A percentile compares a stretch with the other conserved stretches of the same genome.
Conservation (phyloP, 495 filamentous ascomycete genomes). For the Thermothielavioides terrestris region DNA sequence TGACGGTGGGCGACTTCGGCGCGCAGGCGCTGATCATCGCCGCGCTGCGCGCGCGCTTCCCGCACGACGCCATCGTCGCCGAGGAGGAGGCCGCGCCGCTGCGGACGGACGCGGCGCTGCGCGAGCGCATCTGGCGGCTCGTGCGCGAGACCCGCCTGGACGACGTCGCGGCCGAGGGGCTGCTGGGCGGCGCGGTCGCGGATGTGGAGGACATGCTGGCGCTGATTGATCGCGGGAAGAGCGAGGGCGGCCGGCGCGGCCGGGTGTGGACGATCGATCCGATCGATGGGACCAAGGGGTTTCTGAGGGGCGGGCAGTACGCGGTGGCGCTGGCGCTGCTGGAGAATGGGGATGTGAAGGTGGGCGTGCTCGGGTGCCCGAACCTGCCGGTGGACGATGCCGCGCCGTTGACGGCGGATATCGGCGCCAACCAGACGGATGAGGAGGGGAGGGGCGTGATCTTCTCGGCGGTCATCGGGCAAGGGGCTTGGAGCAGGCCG, state of each 20-base stretch:
- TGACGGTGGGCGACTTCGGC: constrained; percentile 96
- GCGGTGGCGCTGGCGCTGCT: constrained; percentile 89
- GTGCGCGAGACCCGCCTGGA: constrained; percentile 65
- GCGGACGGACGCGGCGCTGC: constrained; percentile 55
- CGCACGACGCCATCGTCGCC: constrained; percentile 80
- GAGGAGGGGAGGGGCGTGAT: constrained; percentile 67
- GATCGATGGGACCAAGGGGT: constrained; percentile 96
- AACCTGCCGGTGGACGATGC: constrained; percentile 82
- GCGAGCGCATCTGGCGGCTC: constrained; percentile 71
- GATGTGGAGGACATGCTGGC: constrained; percentile 70
- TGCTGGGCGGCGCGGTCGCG: constrained; percentile 63
- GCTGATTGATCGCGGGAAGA: constrained; percentile 75
- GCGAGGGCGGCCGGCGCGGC: constrained; percentile 66
- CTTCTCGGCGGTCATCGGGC: constrained; percentile 67
- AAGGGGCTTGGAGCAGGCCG: constrained; percentile 70
- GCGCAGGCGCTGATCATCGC: constrained; percentile 93
- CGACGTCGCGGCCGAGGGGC: constrained; percentile 50
- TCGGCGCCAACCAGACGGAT: constrained; percentile 59
- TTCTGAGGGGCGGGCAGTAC: constrained; percentile 95
- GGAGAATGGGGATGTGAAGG: constrained; percentile 88
- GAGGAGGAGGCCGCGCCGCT: constrained; percentile 85
- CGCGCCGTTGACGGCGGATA: constrained; percentile 54
- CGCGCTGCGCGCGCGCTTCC: constrained; percentile 82
- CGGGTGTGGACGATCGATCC: constrained; percentile 96
- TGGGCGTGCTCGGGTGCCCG: constrained; percentile 88